These are phyloP conservation scores for Sistotremastrum niveocremeum DNA, from an alignment of 768 basidiomycete species.

Conservation along the genomic window DNA sequence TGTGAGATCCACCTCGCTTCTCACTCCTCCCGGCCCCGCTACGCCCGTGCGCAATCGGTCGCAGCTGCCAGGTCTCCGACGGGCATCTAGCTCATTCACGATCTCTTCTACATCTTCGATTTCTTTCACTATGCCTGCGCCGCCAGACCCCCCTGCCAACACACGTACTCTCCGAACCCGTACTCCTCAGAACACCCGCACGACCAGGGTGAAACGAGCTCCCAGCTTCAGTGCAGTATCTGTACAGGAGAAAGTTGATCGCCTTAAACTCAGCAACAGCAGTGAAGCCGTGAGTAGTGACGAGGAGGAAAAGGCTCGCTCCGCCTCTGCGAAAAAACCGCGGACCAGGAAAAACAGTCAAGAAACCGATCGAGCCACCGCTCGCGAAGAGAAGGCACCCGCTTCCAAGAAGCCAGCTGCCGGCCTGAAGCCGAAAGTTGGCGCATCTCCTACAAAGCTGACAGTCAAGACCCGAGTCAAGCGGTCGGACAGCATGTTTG, in stretches of 20 bases:
- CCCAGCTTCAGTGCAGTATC: constrained; percentile 1
- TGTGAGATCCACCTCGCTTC: constrained; percentile 6
- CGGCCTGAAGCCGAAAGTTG: constrained; percentile 17
- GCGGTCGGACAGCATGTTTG: constrained; percentile 47
- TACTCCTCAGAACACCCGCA: background rate
- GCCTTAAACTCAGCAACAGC: constrained; percentile 8
- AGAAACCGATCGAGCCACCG: background rate
- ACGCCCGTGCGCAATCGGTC: constrained; percentile 25
- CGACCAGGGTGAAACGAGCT: background rate
- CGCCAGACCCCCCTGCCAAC: constrained; percentile 16
- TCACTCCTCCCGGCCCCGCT: constrained; percentile 25
- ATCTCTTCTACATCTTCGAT: constrained; percentile 24
- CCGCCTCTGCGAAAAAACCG: constrained; percentile 47
- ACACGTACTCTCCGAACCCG: constrained; percentile 1
- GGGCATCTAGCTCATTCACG: constrained; percentile 51
- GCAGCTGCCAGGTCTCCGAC: constrained; percentile 38
- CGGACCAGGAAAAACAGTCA: constrained; percentile 22
- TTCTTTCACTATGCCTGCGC: constrained; percentile 8
- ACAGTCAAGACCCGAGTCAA: constrained; percentile 25
- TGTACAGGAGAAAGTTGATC: constrained; percentile 1
- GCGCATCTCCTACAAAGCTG: constrained; percentile 6
- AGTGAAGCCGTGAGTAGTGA: constrained; percentile 34
- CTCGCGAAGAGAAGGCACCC: background rate
- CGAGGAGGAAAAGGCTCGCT: constrained; percentile 59
- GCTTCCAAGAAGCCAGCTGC: constrained; percentile 9